phyloP scores from a whole-genome alignment of 768 basidiomycete species.

The Serendipita vermifera region DNA sequence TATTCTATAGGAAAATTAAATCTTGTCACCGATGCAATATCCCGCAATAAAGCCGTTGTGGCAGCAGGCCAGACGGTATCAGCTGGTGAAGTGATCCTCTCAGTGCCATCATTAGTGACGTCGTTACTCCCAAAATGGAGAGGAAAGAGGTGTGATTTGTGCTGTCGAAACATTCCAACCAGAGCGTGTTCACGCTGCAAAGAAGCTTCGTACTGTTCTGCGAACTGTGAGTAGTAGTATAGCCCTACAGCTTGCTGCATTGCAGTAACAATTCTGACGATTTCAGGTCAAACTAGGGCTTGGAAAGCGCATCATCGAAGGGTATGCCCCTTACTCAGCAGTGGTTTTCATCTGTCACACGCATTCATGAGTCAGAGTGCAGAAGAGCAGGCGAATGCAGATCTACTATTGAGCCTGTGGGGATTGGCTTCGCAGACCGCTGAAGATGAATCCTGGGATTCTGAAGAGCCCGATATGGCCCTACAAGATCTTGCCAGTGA shows the following conservation, averaged over 20 bases:
- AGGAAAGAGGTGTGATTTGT: slow-evolving; percentile 53
- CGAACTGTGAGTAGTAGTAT: slow-evolving; percentile 37
- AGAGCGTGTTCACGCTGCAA: slow-evolving; percentile 47
- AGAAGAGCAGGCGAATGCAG: background rate
- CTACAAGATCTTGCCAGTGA: slow-evolving; percentile 18
- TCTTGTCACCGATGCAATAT: slow-evolving; percentile 35
- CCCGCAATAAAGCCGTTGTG: slow-evolving; percentile 41
- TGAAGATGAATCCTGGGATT: background rate
- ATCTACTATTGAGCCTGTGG: slow-evolving; percentile 1
- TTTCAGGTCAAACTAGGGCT: slow-evolving; percentile 49
- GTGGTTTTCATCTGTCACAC: background rate
- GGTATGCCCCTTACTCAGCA: slow-evolving; percentile 35
- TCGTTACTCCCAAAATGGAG: slow-evolving; percentile 45
- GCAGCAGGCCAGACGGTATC: slow-evolving; percentile 20
- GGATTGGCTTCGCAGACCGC: background rate
- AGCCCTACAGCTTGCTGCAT: background rate
- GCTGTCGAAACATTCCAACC: slow-evolving; percentile 29
- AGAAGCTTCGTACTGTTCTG: slow-evolving; percentile 60
- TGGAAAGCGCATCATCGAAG: slow-evolving; percentile 56
- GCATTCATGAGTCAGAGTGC: background rate
- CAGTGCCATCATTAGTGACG: slow-evolving; percentile 33
- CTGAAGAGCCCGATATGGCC: background rate
- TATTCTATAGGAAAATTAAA: slow-evolving; percentile 14
- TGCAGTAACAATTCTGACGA: background rate
- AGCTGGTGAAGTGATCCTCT: slow-evolving; percentile 39